Evolutionary conservation across 1,284 basidiomycete species (phyloP).

Genomic region (Papiliotrema laurentii): DNA sequence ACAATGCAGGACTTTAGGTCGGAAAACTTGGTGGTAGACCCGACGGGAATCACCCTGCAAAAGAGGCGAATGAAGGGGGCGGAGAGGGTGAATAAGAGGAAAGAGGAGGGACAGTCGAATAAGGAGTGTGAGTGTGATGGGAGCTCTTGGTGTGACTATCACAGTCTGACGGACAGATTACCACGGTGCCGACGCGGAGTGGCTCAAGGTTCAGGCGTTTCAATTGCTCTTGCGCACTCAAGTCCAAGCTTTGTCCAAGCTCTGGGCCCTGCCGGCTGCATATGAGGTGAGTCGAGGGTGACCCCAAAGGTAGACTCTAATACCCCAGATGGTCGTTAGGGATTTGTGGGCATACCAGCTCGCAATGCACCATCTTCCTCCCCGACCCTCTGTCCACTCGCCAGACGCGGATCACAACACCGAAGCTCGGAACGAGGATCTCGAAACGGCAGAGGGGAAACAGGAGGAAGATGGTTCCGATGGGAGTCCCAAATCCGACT

Average conservation of each 20-base stretch:
- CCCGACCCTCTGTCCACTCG: conserved; percentile 10
- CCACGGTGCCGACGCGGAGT: conserved; percentile 68
- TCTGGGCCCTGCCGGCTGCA: conserved; percentile 70
- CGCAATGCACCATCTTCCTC: conserved; percentile 52
- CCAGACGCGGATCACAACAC: too few relatives aligned
- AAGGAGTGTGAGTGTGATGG: conserved; percentile 25
- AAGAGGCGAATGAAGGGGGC: conserved; percentile 22
- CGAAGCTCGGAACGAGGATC: too few relatives aligned
- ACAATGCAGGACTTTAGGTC: conserved; percentile 36
- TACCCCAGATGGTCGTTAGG: conserved; percentile 64
- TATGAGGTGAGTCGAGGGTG: conserved; percentile 61
- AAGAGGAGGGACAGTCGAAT: conserved; percentile 29
- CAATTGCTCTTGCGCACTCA: conserved; percentile 75
- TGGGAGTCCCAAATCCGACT: conserved; percentile 16
- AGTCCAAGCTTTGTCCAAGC: conserved; percentile 56
- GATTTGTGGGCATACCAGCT: conserved; percentile 79
- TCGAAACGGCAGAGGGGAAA: conserved; percentile 22
- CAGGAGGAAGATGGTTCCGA: conserved; percentile 18
- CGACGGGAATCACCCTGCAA: conserved; percentile 28
- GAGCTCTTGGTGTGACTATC: too few relatives aligned
- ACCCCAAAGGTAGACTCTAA: neutral
- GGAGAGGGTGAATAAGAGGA: conserved; percentile 21
- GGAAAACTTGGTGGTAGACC: conserved; percentile 37
- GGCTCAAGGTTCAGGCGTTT: conserved; percentile 72
- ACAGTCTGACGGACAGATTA: conserved; percentile 57